Evolutionary conservation across 331 rosid species (phyloP).

Genomic region (Pyrus hybrid): DNA sequence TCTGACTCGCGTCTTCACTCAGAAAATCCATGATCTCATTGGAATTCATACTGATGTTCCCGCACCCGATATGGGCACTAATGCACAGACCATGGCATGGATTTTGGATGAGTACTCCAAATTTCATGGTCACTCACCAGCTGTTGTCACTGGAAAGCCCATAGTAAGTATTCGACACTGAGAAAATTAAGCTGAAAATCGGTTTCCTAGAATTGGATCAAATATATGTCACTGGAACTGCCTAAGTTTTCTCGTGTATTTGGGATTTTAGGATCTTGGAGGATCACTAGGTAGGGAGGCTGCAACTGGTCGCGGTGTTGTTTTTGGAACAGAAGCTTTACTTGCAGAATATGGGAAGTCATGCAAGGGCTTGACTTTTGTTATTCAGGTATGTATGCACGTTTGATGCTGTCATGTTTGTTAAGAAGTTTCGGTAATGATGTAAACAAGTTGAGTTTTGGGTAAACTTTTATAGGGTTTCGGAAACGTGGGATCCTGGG

Average conservation of each 20-base stretch:
- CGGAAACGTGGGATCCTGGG: conserved; percentile 97
- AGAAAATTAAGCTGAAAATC: background rate
- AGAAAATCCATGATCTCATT: conserved; percentile 82
- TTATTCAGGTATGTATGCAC: conserved; percentile 54
- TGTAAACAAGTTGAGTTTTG: background rate
- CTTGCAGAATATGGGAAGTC: conserved; percentile 75
- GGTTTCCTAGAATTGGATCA: background rate
- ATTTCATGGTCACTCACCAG: conserved; percentile 90
- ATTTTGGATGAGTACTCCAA: conserved; percentile 92
- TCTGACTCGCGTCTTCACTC: conserved; percentile 90
- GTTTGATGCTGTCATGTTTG: background rate
- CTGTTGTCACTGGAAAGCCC: conserved; percentile 94
- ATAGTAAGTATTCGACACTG: conserved; percentile 41
- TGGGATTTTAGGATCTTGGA: conserved; percentile 68
- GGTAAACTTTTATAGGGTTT: conserved; percentile 35
- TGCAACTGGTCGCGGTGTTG: conserved; percentile 83
- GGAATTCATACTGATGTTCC: conserved; percentile 86
- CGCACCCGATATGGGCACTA: conserved; percentile 92
- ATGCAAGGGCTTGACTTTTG: conserved; percentile 47
- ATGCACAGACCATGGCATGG: conserved; percentile 98
- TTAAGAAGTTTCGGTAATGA: background rate
- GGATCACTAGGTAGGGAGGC: conserved; percentile 99
- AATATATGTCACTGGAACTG: background rate
- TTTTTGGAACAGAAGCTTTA: conserved; percentile 74
- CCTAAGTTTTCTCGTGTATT: background rate